Evolutionary conservation across 1,284 basidiomycete species (phyloP).

Genomic region (Heterobasidion occidentale): DNA sequence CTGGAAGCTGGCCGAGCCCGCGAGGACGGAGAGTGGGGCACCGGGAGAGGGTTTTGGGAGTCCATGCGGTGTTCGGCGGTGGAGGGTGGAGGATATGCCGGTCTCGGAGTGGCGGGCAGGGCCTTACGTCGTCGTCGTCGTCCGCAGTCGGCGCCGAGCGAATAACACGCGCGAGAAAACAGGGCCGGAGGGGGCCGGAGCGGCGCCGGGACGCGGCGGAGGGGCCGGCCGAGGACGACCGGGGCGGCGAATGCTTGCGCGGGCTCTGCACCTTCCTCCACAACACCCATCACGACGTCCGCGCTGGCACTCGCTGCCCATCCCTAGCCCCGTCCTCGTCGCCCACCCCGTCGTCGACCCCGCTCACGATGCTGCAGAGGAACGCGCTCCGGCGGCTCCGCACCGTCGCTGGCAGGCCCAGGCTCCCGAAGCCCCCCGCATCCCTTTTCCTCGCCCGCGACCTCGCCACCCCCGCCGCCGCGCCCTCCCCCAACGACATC

Average conservation of each 20-base stretch:
- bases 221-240: neutral
- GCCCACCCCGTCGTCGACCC: neutral
- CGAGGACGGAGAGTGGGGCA: neutral
- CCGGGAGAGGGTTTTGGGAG: too few relatives aligned
- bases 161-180: neutral
- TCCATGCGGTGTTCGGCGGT: too few relatives aligned
- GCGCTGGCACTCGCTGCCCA: neutral
- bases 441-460: slow-evolving; percentile 17
- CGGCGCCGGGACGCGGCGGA: neutral
- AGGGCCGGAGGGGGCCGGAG: neutral
- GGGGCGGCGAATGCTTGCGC: neutral
- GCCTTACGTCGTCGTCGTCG: too few relatives aligned
- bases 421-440: slow-evolving; percentile 5
- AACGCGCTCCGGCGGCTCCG: slow-evolving; percentile 9
- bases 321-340: neutral
- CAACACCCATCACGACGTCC: neutral
- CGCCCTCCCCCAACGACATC: slow-evolving; percentile 65
- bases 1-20: slow-evolving; percentile 33
- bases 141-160: neutral
- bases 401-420: slow-evolving; percentile 10
- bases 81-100: too few relatives aligned
- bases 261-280: too few relatives aligned
- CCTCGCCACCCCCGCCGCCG: slow-evolving; percentile 41
- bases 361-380: slow-evolving; percentile 10
- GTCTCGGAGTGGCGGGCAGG: too few relatives aligned